These are phyloP conservation scores for Axilococcus clingmanii DNA, from an alignment of 139 green algal genomes.

Conservation along the genomic window DNA sequence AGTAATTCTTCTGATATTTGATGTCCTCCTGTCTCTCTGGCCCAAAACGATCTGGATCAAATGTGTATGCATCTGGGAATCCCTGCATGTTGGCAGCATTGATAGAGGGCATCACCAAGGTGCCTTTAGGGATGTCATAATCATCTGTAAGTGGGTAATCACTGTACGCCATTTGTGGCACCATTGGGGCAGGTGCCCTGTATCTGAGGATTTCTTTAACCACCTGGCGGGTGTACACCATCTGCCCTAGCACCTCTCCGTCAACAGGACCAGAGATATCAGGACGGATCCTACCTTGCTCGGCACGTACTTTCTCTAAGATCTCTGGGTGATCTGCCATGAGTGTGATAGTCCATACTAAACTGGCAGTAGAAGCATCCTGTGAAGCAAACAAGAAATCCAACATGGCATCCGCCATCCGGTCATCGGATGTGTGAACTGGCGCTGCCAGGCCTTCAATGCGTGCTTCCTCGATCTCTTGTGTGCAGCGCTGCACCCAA, in stretches of 20 bases:
- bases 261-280: slow-evolving; percentile 46
- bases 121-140: slow-evolving; percentile 59
- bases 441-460: slow-evolving; percentile 36
- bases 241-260: slow-evolving; percentile 54
- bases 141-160: slow-evolving; percentile 59
- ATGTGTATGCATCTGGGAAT: slow-evolving; percentile 53
- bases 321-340: slow-evolving; percentile 78
- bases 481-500: slow-evolving; percentile 40
- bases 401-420: slow-evolving; percentile 56
- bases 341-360: slow-evolving; percentile 67
- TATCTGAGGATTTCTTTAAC: slow-evolving; percentile 73
- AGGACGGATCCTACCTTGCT: slow-evolving; percentile 44
- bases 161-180: slow-evolving; percentile 57
- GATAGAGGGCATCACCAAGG: slow-evolving; percentile 67
- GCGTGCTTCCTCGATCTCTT: slow-evolving; percentile 58
- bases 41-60: slow-evolving; percentile 76
- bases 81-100: slow-evolving; percentile 44
- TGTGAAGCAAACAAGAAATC: slow-evolving; percentile 84
- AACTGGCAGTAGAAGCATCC: slow-evolving; percentile 71
- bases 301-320: slow-evolving; percentile 48
- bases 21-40: slow-evolving; percentile 70
- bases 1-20: slow-evolving; percentile 55
- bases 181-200: slow-evolving; percentile 71
- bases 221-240: slow-evolving; percentile 73
- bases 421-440: slow-evolving; percentile 29